Base-by-base conservation (phyloP, 2,329 filamentous ascomycete species). In the Diplodia sapinea region DNA sequence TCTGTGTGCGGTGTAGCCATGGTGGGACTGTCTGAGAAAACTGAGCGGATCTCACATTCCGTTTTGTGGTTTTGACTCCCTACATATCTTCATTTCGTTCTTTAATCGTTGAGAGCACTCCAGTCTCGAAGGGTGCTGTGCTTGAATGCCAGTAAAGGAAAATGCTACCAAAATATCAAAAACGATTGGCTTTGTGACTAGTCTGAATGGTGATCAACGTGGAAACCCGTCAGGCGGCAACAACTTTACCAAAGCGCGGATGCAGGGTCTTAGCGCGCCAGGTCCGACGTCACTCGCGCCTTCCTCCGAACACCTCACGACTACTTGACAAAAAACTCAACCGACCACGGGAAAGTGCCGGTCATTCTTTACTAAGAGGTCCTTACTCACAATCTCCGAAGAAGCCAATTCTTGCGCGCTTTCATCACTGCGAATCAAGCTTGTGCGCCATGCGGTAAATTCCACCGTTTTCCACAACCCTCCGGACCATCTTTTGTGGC, bases 31-130 rank as follows among this genome's bases (percentile, higher is more conserved):
- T 76, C 77, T 83, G 81, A 82, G 80, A 83, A 80, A 82, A 78
- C 80, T 79, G 79, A 77, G 83, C 82, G 82, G 83, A 82, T 79
- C 82, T 84, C 80, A 81, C 83, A 84, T 84, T 79, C 86, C 78
- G 77, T 67, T 73, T 73, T 75, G 87, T 85, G 84, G 83, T 88
- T 86, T 80, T 84, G 84, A 84, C 85, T 83, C 86, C 87, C 87
- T 89, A 90, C 87, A 90, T 86, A 75, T 69, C 71, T 73, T 67
- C 61, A 20, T 12, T 20, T 12, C 29, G 40, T 40, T 62, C 29
- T 43, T 36, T 26, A 47, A 20, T 17, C 40, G 17, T n/a, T 9
- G 17, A n/a, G 17, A 47, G 43, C 43, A n/a, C 11, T 47, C 23
- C 23, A 26, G 40, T 6, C 4, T 20, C 20, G 7, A 47, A 47